Evolutionary conservation across 2,329 filamentous ascomycete genomes (phyloP).

Genomic region (Phaeoacremonium minimum): DNA sequence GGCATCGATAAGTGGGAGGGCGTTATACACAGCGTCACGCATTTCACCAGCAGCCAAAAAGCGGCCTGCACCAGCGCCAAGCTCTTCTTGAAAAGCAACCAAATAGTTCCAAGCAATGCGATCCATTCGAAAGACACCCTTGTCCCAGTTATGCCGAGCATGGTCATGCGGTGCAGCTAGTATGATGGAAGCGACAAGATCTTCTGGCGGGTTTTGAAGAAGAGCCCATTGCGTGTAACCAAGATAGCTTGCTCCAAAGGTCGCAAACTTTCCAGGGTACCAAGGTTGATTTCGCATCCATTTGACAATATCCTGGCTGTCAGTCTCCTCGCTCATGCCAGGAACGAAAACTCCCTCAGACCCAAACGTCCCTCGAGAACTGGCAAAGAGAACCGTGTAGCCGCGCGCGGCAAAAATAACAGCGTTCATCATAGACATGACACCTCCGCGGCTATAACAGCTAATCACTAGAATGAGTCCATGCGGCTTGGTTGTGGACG

Average conservation of each 20-base stretch:
- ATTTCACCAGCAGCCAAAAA: not conserved
- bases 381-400: too few species aligned
- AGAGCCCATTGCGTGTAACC: slow-evolving; percentile 14
- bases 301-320: slow-evolving; percentile 9
- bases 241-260: slow-evolving; percentile 12
- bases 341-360: slow-evolving; percentile 11
- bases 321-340: slow-evolving; percentile 6
- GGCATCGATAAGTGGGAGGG: slow-evolving; percentile 5
- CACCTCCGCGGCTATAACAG: too few species aligned
- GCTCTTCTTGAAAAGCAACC: slow-evolving; percentile 1
- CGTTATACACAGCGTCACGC: slow-evolving; percentile 1
- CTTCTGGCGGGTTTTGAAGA: slow-evolving; percentile 9
- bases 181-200: slow-evolving; percentile 9
- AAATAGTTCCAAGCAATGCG: not conserved
- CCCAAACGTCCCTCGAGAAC: slow-evolving; percentile 15
- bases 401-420: too few species aligned
- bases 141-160: slow-evolving; percentile 9
- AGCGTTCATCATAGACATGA: too few species aligned
- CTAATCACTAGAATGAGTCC: too few species aligned
- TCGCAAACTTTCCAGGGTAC: slow-evolving; percentile 15
- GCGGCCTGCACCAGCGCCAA: not conserved
- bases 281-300: slow-evolving; percentile 16
- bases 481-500: too few species aligned
- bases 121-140: slow-evolving; percentile 8
- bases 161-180: slow-evolving; percentile 8